These are phyloP conservation scores for Pterulicium gracile DNA, from an alignment of 1,284 basidiomycete species.

Conservation along the genomic window DNA sequence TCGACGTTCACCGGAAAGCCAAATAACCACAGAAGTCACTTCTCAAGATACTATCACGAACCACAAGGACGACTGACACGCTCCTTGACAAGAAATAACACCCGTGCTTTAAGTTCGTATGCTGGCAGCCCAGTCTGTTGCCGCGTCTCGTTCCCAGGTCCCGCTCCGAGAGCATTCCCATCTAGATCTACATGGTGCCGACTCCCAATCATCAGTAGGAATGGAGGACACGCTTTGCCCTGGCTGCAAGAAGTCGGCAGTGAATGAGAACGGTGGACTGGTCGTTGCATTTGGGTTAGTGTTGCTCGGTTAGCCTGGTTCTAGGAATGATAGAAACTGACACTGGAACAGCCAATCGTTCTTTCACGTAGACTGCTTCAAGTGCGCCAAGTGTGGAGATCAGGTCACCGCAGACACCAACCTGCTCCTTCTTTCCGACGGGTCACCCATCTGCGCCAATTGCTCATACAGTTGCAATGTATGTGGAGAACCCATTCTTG, in stretches of 20 bases:
- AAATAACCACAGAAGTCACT: no score
- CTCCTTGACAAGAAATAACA: no score
- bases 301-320: conserved; percentile 13
- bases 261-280: conserved; percentile 76
- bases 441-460: conserved; percentile 92
- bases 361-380: conserved; percentile 78
- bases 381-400: conserved; percentile 72
- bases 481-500: conserved; percentile 84
- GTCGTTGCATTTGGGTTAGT: conserved; percentile 85
- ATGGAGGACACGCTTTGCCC: conserved; percentile 67
- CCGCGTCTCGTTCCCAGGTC: conserved; percentile 1
- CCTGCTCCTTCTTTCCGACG: conserved; percentile 89
- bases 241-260: conserved; percentile 76
- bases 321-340: no score
- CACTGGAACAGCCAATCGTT: conserved; percentile 64
- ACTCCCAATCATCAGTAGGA: conserved; percentile 6
- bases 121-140: no score
- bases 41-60: no score
- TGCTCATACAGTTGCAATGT: conserved; percentile 97
- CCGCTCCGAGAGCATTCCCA: conserved; percentile 2
- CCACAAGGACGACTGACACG: no score
- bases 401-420: conserved; percentile 90
- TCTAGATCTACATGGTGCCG: conserved; percentile 8
- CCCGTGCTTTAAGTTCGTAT: no score
- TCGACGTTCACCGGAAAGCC: neutral